Base-by-base conservation (phyloP, 169 alveolate genomes). In the Plasmodium gallinaceum region DNA sequence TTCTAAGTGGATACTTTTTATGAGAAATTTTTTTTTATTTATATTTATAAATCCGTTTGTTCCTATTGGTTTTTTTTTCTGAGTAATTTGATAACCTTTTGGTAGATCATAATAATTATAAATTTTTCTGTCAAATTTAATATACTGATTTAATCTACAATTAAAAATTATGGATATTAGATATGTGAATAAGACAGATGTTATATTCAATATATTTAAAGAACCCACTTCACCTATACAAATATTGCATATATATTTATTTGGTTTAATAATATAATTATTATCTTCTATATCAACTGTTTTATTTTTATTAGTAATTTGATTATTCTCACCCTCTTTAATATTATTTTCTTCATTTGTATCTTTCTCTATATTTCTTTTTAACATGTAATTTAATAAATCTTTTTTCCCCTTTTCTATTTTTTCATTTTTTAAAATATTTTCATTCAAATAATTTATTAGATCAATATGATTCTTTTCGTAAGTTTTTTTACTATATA, bases 161-260 rank as follows among this genome's bases (percentile, higher is more conserved):
- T 91, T 71, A 43, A 92, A 72, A 16, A 78, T 86, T 22, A 91
- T 88, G 45, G 92, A 69, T 22, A 92, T 94, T 45, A 74, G 69
- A 20, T 92, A 64, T 32, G 94, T 92, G 88, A 88, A 92, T 61
- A 91, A 76, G 12, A 94, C 69, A 24, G 95, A 93, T 37, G 92
- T 46, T 18, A 91, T 93, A n/a, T 93, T 91, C 42, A 94, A 57
- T 48, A 46, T 20, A 39, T 91, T 93, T 32, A 88, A 54, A n/a
- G 94, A 70, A 6, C 96, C 96, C 46, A 88, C 93, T 76, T 94
- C 96, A 8, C 96, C 96, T 22, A 57, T 87, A 80, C 96, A 94
- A 10, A 75, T 75, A 39, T 92, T 91, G 74, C 96, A 94, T 22
- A 86, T 91, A 42, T 86, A 75, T 88, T 92, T 51, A 71, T 92